Conservation (phyloP, 768 basidiomycete genomes). For the Peribolospora kevripleyi region DNA sequence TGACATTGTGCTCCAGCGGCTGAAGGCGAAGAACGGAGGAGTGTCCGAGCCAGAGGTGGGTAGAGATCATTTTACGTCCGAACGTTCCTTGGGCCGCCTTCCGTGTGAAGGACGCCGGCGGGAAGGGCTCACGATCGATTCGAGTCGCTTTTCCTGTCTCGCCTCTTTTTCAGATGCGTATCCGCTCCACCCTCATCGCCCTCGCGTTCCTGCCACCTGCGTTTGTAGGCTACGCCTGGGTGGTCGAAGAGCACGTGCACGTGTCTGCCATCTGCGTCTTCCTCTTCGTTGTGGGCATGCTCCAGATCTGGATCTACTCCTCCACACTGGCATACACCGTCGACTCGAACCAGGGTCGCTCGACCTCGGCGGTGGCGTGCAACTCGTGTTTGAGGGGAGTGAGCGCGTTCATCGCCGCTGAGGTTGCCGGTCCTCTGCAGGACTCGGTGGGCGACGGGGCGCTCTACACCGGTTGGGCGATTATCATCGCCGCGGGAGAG, state of each 20-base stretch:
- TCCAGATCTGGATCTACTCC: slow-evolving; percentile 34
- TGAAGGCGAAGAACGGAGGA: slow-evolving; percentile 28
- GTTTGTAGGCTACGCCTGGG: slow-evolving; percentile 51
- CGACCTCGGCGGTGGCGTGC: slow-evolving; percentile 41
- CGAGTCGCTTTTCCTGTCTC: slow-evolving; percentile 3
- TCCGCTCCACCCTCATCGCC: slow-evolving; percentile 18
- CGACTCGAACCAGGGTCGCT: slow-evolving; percentile 60
- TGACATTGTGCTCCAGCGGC: slow-evolving; percentile 26
- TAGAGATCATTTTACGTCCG: no score
- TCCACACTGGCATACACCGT: slow-evolving; percentile 62
- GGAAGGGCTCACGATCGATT: neutral
- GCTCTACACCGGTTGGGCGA: slow-evolving; percentile 28
- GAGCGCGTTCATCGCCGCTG: slow-evolving; percentile 41
- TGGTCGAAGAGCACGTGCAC: slow-evolving; percentile 35
- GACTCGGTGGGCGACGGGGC: slow-evolving; percentile 17
- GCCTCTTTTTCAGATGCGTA: slow-evolving; percentile 4
- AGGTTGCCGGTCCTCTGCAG: slow-evolving; percentile 51
- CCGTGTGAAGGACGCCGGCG: neutral
- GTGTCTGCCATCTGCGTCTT: slow-evolving; percentile 44
- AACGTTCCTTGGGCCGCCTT: no score
- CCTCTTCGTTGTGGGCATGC: slow-evolving; percentile 49
- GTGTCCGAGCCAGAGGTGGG: slow-evolving; percentile 39
- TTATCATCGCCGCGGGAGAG: slow-evolving; percentile 17
- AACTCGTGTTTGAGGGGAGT: slow-evolving; percentile 55
- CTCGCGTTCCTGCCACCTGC: slow-evolving; percentile 36